These are phyloP conservation scores for Hibiscus syriacus DNA, from an alignment of 345 rosid species.

Conservation along the genomic window DNA sequence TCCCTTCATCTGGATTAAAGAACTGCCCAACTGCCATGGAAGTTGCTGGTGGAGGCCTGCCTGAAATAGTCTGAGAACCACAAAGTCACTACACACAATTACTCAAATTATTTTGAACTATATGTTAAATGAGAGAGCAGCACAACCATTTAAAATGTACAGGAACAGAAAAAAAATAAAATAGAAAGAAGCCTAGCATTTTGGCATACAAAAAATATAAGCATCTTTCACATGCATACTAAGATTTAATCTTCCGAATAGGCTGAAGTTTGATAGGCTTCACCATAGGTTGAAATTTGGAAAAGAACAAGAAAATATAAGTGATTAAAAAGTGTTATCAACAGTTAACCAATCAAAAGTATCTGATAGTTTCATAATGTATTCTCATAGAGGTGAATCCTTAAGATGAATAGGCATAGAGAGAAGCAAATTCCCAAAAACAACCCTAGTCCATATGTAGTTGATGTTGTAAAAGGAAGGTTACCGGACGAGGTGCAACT, in stretches of 20 bases:
- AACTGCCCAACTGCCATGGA: conserved; percentile 99
- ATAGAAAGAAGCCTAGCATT: neutral
- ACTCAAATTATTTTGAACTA: conserved; percentile 14
- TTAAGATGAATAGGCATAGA: neutral
- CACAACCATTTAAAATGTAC: conserved; percentile 2
- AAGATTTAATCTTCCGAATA: neutral
- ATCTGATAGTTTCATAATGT: neutral
- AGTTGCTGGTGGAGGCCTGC: conserved; percentile 97
- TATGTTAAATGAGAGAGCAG: conserved; percentile 5
- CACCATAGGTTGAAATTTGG: neutral
- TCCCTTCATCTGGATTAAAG: conserved; percentile 78
- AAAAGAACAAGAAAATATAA: neutral
- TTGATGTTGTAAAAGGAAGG: neutral
- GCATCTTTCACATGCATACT: neutral
- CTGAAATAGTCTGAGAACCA: conserved; percentile 69
- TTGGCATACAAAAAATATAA: neutral
- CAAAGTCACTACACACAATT: conserved; percentile 21
- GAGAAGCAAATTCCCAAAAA: neutral
- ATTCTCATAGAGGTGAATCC: conserved; percentile 1
- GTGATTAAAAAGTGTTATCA: neutral
- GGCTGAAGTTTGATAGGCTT: neutral
- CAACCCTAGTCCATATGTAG: neutral
- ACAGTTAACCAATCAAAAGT: neutral
- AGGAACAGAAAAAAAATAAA: neutral
- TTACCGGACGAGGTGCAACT: conserved; percentile 91